Base-by-base conservation (phyloP, 257 asterid species). In the Lithospermum erythrorhizon region DNA sequence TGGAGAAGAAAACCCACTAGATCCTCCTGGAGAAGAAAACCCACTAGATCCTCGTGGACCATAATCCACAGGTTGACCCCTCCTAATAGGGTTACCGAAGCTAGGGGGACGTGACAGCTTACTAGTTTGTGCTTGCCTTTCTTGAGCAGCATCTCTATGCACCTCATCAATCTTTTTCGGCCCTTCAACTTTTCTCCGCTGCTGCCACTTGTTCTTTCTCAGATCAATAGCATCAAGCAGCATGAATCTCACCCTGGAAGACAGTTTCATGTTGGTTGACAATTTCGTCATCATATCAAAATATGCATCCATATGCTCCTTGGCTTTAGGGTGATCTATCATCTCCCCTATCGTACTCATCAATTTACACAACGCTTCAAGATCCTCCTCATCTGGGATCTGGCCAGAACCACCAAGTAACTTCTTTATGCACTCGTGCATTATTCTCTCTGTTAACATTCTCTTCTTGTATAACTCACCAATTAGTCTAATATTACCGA, bases 291-390 rank as follows among this genome's bases (percentile, higher is more conserved):
- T 87, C 62, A 41, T 67, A 16, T 72, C 80, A 58, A 78, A 93
- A 72, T 93, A 93, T 3, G 55, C 66, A 80, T 93, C 99, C 83
- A 93, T 89, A 66, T 73, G 73, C 53, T 53, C 88, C 78, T 83
- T 93, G 22, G 95, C 96, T 75, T 64, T 87, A 17, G 79, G 77
- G 65, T 85, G 95, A 79, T 93, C 99, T 58, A 93, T 86, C 86
- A 86, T 83, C 70, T 60, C 94, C n/a, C 99, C 99, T 18, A 89
- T 93, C 21, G 96, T 93, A 79, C 99, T 89, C 99, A 93, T 93
- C 70, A 93, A 74, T 77, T 84, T 89, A 82, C 99, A 93, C 70
- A 93, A 62, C 49, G 99, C 87, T 72, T 93, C 99, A 37, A 89
- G 67, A 70, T 93, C 83, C 65, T 89, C 99, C 63, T 93, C 99